Evolutionary conservation across 305 asterid genomes (phyloP), one percentile per base, ranked within the genome.

Genomic region (Fraxinus dipetala): DNA sequence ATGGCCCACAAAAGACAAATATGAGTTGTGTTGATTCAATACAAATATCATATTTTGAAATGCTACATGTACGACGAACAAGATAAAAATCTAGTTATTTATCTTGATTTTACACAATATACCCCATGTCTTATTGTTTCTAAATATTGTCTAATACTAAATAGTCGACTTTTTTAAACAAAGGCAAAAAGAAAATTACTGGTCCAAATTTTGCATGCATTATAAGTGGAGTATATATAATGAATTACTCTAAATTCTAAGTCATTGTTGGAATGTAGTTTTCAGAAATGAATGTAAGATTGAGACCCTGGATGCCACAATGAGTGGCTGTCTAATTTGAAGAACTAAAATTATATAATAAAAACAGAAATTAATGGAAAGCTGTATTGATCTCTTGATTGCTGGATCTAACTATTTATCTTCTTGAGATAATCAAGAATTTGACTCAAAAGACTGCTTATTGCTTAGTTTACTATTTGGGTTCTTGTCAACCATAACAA

Each of bases 201-300:
- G 65, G 3, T 54, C 24, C 65, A 38, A n/a, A 56, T 18, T 54
- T 18, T 54, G 26, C 3, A 56, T 56, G 65, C 65, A 1, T 56
- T 56, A 6, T 56, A 48, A 48, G 20, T 48, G 59, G n/a, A 5
- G 24, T 16, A 51, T 51, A 51, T 16, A 40, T 9, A 38, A 38
- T 38, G 45, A 38, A 38, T 38, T 38, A 38, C 45, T 38, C 45
- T 38, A 38, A 22, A 24, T 61, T 22, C 6, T 9, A 79, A 43
- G 26, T 32, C 78, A 81, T 76, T 85, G 90, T 86, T 89, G 84
- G 80, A 74, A 32, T 77, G 84, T 88, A 80, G 91, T 90, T 90
- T 89, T 92, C 94, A 85, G 81, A 76, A 80, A 84, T 87, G 81
- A 89, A 87, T 84, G 90, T 59, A 75, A 67, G 87, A 85, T 79